These are phyloP conservation scores for Larix kaempferi DNA, from an alignment of 75 land plant species.

Conservation along the genomic window DNA sequence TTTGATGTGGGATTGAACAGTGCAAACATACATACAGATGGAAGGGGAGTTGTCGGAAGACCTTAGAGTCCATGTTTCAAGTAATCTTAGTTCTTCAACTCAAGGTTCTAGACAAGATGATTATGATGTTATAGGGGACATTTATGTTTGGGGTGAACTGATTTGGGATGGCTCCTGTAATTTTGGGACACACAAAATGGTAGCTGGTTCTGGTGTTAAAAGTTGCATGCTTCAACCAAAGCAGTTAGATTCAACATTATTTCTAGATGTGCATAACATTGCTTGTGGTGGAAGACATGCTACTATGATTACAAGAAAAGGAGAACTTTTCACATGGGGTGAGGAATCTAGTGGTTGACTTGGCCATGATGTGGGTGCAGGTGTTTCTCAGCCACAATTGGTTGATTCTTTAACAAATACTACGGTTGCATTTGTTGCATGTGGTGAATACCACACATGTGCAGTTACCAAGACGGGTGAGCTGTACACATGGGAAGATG, in stretches of 20 bases:
- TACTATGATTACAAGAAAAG: conserved; percentile 26
- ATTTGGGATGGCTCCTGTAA: conserved; percentile 17
- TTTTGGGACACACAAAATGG: conserved; percentile 14
- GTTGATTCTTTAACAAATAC: conserved; percentile 20
- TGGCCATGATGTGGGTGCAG: conserved; percentile 24
- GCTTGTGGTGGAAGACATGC: conserved; percentile 31
- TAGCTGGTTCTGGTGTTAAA: conserved; percentile 3
- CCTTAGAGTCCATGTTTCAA: conserved; percentile 27
- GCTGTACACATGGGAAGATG: conserved; percentile 96
- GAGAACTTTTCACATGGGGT: conserved; percentile 30
- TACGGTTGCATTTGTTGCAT: conserved; percentile 24
- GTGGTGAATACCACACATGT: conserved; percentile 33
- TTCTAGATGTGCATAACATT: conserved; percentile 22
- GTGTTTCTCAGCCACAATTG: conserved; percentile 23
- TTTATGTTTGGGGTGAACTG: conserved; percentile 31
- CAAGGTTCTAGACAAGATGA: conserved; percentile 33
- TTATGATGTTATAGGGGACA: conserved; percentile 23
- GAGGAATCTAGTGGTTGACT: conserved; percentile 29
- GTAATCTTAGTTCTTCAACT: conserved; percentile 32
- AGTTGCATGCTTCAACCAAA: conserved; percentile 20
- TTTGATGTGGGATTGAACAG: conserved; percentile 14
- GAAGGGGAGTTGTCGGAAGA: conserved; percentile 15
- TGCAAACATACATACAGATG: conserved; percentile 8
- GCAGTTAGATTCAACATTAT: conserved; percentile 16
- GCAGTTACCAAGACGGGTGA: conserved; percentile 85